Evolutionary conservation across 257 asterid species (phyloP), one percentile per base, ranked within the genome.

Genomic region (Linaria vulgaris): DNA sequence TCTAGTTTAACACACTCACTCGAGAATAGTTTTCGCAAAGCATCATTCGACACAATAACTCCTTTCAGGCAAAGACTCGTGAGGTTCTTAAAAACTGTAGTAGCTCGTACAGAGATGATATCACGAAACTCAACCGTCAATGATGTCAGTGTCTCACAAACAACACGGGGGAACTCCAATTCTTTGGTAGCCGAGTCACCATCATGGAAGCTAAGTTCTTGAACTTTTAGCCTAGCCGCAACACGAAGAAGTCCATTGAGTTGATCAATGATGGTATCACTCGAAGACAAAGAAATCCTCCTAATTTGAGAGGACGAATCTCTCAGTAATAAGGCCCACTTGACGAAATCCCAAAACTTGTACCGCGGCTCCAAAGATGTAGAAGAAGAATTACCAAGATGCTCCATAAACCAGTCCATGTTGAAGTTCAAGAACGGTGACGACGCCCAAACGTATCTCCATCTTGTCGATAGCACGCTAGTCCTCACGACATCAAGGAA

Each of bases 271-370:
- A 51, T 39, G 45, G 68, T 71, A 64, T 59, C 51, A 16, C 59
- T 59, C 14, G 50, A 30, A 11, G 21, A 20, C 25, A 71, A 17
- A 22, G 37, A 45, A 17, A 72, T 59, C 53, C 66, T 51, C 34
- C 57, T 66, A 59, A 71, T 54, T 52, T 27, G 34, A 27, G 34
- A 58, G 9, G 63, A 65, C 14, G 21, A 20, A 6, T 54, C 72
- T 21, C 67, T 31, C 14, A 45, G 43, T 41, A 43, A 45, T 50
- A 72, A 66, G 17, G 72, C 54, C 69, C 64, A 31, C 52, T 66
- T 65, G 64, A 72, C 31, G 22, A 72, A 72, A 39, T 72, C 59
- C 72, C 72, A 70, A 20, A 75, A 75, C 67, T 19, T 58, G n/a
- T 9, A 8, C 11, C 30, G 54, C 1, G 39, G 65, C 24, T 43